These are phyloP conservation scores for Borealophlyctis nickersoniae DNA, from an alignment of 192 early-diverging fungal species.

Conservation along the genomic window DNA sequence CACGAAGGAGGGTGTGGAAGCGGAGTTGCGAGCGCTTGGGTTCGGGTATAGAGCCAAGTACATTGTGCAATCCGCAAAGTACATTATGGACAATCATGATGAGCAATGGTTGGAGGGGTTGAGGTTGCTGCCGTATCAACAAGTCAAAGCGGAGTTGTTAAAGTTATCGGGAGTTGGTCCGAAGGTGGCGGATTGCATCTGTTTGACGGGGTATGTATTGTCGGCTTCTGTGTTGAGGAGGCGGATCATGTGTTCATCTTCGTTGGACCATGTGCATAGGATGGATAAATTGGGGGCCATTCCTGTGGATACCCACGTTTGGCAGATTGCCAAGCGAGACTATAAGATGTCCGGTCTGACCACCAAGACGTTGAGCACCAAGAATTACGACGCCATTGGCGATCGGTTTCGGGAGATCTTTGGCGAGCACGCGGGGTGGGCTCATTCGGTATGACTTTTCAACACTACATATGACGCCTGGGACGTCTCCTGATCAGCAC, in stretches of 20 bases:
- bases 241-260: too few relatives aligned
- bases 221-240: too few relatives aligned
- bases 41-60: slow-evolving; percentile 97
- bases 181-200: slow-evolving; percentile 97
- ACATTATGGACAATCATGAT: slow-evolving; percentile 49
- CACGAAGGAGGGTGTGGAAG: slow-evolving; percentile 57
- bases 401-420: slow-evolving; percentile 73
- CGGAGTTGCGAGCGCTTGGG: slow-evolving; percentile 65
- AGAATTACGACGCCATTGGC: slow-evolving; percentile 66
- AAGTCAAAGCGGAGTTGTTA: slow-evolving; percentile 60
- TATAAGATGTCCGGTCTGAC: slow-evolving; percentile 59
- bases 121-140: slow-evolving; percentile 51
- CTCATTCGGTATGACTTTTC: slow-evolving; percentile 18
- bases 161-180: slow-evolving; percentile 82
- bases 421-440: slow-evolving; percentile 71
- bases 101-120: slow-evolving; percentile 64
- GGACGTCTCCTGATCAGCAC: neutral
- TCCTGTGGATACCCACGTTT: slow-evolving; percentile 94
- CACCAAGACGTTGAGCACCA: slow-evolving; percentile 63
- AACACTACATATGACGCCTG: neutral
- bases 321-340: slow-evolving; percentile 85
- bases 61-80: slow-evolving; percentile 68
- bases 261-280: too few relatives aligned
- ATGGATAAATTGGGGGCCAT: slow-evolving; percentile 69
- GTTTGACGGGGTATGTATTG: slow-evolving; percentile 86